Conservation (phyloP, 2,329 filamentous ascomycete species). For the Rutstroemia sp. region DNA sequence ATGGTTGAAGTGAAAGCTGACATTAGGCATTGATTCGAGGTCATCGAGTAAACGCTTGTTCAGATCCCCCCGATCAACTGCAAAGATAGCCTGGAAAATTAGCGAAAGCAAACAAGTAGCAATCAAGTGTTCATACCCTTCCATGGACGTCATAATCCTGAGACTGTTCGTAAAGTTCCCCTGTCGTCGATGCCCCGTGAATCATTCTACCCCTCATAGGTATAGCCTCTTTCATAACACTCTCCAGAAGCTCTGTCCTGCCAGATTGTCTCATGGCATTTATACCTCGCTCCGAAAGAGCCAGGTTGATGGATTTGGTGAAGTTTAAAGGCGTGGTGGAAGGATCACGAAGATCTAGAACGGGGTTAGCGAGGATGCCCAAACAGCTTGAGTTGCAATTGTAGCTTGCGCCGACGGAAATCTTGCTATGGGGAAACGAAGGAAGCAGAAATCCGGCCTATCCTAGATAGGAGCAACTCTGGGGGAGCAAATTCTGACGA, state of each 20-base stretch:
- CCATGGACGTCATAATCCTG: constrained; percentile 89
- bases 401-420: too few species aligned
- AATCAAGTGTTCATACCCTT: constrained; percentile 45
- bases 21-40: constrained; percentile 77
- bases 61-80: constrained; percentile 75
- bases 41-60: constrained; percentile 81
- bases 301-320: constrained; percentile 96
- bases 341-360: constrained; percentile 74
- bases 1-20: constrained; percentile 87
- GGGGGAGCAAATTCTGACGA: too few species aligned
- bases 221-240: constrained; percentile 70
- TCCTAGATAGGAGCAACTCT: too few species aligned
- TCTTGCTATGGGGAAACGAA: too few species aligned
- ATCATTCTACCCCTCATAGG: constrained; percentile 98
- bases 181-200: constrained; percentile 60
- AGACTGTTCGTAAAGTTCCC: constrained; percentile 65
- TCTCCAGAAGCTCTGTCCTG: constrained; percentile 59
- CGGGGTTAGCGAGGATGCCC: neutral
- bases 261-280: constrained; percentile 72
- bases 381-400: neutral
- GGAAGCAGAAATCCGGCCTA: too few species aligned
- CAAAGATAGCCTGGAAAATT: constrained; percentile 61
- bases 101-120: neutral
- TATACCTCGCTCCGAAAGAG: constrained; percentile 88
- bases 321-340: constrained; percentile 84